A percentile compares a stretch with the other conserved stretches of the same genome.
Conservation (phyloP, 805 yeast species). For the Komagataella ulmi region DNA sequence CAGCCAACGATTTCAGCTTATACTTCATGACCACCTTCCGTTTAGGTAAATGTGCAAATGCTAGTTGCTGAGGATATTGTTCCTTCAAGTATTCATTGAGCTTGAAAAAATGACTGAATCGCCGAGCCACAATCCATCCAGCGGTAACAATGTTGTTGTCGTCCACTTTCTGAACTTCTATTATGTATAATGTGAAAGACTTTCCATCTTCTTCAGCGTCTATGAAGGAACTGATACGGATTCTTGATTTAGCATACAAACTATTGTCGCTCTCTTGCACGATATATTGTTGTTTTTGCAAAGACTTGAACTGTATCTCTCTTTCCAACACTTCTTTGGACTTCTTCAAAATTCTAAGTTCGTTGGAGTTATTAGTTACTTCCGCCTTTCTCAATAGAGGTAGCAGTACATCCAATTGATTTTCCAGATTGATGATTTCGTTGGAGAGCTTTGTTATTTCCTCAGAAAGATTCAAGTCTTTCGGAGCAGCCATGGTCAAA, state of each 20-base stretch:
- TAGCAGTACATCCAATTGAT: conserved; percentile 51
- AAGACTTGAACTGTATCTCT: conserved; percentile 63
- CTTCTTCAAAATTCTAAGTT: conserved; percentile 51
- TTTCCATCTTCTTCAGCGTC: conserved; percentile 40
- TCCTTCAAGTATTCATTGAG: conserved; percentile 51
- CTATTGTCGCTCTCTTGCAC: conserved; percentile 77
- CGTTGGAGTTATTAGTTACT: conserved; percentile 61
- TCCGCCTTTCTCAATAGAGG: conserved; percentile 74
- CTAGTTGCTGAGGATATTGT: conserved; percentile 32
- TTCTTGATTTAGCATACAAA: conserved; percentile 50
- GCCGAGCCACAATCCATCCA: conserved; percentile 83
- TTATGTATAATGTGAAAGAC: conserved; percentile 58
- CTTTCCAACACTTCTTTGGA: conserved; percentile 54
- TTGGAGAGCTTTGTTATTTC: conserved; percentile 46
- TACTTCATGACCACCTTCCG: conserved; percentile 58
- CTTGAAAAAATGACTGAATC: conserved; percentile 74
- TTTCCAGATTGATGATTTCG: conserved; percentile 43
- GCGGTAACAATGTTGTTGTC: conserved; percentile 34
- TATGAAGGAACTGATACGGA: conserved; percentile 38
- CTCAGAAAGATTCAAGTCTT: conserved; percentile 49
- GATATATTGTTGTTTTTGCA: conserved; percentile 66
- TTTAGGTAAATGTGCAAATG: conserved; percentile 31
- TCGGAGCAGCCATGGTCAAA: conserved; percentile 51
- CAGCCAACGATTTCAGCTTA: conserved; percentile 50
- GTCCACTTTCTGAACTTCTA: conserved; percentile 51